Conservation (phyloP, 2,329 filamentous ascomycete genomes). For the Orbilia javanica region DNA sequence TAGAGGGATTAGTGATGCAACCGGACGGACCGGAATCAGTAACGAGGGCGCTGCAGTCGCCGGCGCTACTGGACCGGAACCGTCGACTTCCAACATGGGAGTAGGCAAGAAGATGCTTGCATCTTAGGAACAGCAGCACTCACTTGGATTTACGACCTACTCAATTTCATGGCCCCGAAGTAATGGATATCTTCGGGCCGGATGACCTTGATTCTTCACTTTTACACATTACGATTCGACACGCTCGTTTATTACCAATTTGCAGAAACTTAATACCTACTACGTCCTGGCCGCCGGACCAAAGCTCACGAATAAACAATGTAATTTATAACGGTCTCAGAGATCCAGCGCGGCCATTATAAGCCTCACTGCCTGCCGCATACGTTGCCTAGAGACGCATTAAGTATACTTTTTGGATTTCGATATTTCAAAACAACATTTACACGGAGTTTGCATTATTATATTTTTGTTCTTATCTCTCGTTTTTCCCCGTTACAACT, state of each 20-base stretch:
- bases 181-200: constrained; percentile 33
- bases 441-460: constrained; percentile 49
- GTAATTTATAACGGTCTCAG: constrained; percentile 46
- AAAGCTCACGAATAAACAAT: constrained; percentile 52
- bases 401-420: constrained; percentile 40
- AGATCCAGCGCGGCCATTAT: background rate
- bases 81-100: constrained; percentile 32
- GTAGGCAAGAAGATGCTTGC: constrained; percentile 53
- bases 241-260: constrained; percentile 50
- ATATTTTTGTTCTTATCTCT: constrained; percentile 10
- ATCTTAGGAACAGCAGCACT: constrained; percentile 30
- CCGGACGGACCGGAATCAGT: constrained; percentile 17
- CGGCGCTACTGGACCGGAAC: constrained; percentile 29
- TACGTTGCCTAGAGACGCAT: constrained; percentile 13
- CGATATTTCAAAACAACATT: constrained; percentile 38
- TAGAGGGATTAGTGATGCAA: constrained; percentile 50
- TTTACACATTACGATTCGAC: constrained; percentile 47
- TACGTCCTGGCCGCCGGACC: background rate
- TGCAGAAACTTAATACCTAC: constrained; percentile 43
- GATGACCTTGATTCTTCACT: constrained; percentile 29
- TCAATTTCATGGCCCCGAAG: constrained; percentile 32
- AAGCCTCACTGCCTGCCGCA: background rate
- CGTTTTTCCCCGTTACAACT: constrained; percentile 16
- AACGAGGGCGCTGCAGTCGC: constrained; percentile 48
- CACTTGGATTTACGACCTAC: constrained; percentile 6